Base-by-base conservation (phyloP, 331 rosid genomes). In the Erythrophleum ivorense region DNA sequence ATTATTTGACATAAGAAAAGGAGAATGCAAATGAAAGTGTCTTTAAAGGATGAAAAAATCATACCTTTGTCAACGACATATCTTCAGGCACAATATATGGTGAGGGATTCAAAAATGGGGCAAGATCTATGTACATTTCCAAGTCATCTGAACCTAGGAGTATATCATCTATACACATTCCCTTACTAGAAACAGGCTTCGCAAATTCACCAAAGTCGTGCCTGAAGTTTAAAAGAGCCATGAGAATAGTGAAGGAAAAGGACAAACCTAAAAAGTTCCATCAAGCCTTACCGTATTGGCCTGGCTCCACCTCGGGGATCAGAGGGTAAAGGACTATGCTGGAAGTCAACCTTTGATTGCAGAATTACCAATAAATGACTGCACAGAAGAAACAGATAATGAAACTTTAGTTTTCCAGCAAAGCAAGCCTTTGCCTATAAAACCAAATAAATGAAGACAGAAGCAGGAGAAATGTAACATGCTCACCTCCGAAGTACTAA, bases 101-200 rank as follows among this genome's bases (percentile, higher is more conserved):
- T 38, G 97, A 91, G 1, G 98, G 99, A 78, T 95, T 95, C 85
- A 95, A 83, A 88, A 86, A 95, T 24, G 98, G 98, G 58, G 91
- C 90, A 71, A 95, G 97, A 86, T 95, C 98, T 57, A 95, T 90
- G 94, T 90, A 95, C 99, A 95, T 95, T 85, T 93, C 98, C 81
- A 92, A 71, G 93, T 95, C 99, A 72, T 95, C 99, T 74, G 97
- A 83, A 82, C 90, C 91, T 33, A 93, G 89, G 84, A 87, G 84
- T 87, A 95, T 85, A 89, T 93, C 98, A 63, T 89, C 91, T 75
- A 93, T 89, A 18, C 88, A 85, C 84, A 90, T 76, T 80, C 99
- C 99, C 89, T 93, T 95, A 88, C 97, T 93, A 49, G 99, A 93
- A 81, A 94, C 99, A 78, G 98, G 99, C 89, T 95, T 95, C 54